Conservation (phyloP, 2,329 filamentous ascomycete genomes). For the Alternaria gansuensis region DNA sequence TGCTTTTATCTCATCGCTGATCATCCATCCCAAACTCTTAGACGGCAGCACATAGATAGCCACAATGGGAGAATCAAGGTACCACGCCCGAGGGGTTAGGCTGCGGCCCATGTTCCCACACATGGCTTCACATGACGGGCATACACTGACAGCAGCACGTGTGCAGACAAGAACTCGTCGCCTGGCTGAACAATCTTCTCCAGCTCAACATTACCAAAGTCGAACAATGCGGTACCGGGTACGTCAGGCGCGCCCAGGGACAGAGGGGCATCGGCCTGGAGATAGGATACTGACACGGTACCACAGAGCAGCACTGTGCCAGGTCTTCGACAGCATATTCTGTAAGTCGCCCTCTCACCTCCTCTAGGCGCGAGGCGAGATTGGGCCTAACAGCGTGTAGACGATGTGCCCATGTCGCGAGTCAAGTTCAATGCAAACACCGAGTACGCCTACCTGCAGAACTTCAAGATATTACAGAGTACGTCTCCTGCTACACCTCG, state of each 20-base stretch:
- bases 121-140: constrained; percentile 24
- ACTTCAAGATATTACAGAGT: constrained; percentile 98
- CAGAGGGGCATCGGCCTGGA: constrained; percentile 19
- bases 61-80: constrained; percentile 73
- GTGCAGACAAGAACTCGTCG: constrained; percentile 88
- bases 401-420: constrained; percentile 90
- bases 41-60: constrained; percentile 17
- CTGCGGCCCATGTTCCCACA: constrained; percentile 9
- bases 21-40: constrained; percentile 11
- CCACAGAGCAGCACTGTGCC: constrained; percentile 87
- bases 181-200: constrained; percentile 96
- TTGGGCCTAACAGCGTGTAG: constrained; percentile 48
- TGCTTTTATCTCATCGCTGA: constrained; percentile 13
- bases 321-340: constrained; percentile 98
- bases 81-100: constrained; percentile 26
- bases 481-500: constrained; percentile 51
- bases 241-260: constrained; percentile 51
- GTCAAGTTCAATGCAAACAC: constrained; percentile 99
- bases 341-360: constrained; percentile 57
- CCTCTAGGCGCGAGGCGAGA: neutral
- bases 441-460: constrained; percentile 97
- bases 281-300: constrained; percentile 31
- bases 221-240: constrained; percentile 99
- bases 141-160: constrained; percentile 30
- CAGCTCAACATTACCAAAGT: constrained; percentile 98